Base-by-base conservation (phyloP, 2,329 filamentous ascomycete genomes). In the Alternaria sp. region DNA sequence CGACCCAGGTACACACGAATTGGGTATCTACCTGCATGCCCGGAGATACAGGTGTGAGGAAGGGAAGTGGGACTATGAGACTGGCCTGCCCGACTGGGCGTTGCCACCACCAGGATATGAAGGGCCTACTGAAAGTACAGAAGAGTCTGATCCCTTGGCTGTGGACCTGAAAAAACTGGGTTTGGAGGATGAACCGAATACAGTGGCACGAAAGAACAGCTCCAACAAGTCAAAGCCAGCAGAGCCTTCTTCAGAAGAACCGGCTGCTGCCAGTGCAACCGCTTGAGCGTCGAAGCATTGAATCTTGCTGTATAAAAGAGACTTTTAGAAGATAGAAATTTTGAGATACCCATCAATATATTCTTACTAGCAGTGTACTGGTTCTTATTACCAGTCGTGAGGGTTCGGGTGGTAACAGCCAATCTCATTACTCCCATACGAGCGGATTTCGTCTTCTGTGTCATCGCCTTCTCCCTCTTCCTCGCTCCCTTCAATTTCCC, bases 21-120 rank as follows among this genome's bases (percentile, higher is more conserved):
- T 99, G 48, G 92, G 92, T 0, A 90, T 99, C 41, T 99, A 94
- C 86, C 84, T 99, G 63, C 95, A 99, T 81, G 96, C 94, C 59
- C 87, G 93, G 62, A 89, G 92, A 46, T 99, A 99, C 77, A 90
- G 94, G 68, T 94, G 94, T 76, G 87, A 89, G 27, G 88, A 89
- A 27, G 94, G 94, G 4, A 85, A 85, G 54, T 99, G 95, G 95
- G 89, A 89, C 54, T 98, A 97, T 78, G 87, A 90, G 73, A 97
- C 94, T 67, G 87, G 89, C 25, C 83, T 97, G 75, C 95, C 95
- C 1, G 82, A 83, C 20, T 99, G 95, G 95, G 94, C 93, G 16
- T 78, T 97, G 57, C 93, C 94, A 7, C 93, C 94, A 0, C 81
- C 84, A 14, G 92, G 91, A 1, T 82, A 86, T 72, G 86, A 86